Evolutionary conservation across 306 rosid genomes (phyloP).

Genomic region (Castanospermum australe): DNA sequence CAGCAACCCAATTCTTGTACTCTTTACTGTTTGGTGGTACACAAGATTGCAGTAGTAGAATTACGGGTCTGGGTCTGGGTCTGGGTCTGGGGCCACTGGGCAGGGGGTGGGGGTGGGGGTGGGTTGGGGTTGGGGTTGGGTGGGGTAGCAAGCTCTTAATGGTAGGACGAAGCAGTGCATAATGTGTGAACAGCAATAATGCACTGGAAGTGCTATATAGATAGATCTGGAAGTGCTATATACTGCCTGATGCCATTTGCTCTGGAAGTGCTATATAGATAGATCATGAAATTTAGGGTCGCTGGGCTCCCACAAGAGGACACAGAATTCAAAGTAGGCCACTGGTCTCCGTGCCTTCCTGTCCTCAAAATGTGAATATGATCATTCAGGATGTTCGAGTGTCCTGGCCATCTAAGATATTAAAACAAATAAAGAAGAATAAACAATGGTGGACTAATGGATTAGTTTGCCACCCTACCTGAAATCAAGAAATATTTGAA

Average conservation of each 20-base stretch:
- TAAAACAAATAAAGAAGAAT: background rate
- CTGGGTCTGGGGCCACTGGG: conserved; percentile 33
- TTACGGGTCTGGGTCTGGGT: conserved; percentile 35
- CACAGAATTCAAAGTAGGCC: background rate
- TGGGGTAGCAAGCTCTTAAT: conserved; percentile 38
- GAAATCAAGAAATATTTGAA: too few relatives aligned
- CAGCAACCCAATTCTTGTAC: conserved; percentile 23
- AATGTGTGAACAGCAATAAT: conserved; percentile 54
- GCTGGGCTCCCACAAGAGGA: background rate
- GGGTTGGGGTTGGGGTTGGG: background rate
- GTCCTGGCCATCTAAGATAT: background rate
- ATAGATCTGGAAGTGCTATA: conserved; percentile 18
- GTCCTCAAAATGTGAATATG: conserved; percentile 17
- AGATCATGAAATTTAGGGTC: conserved; percentile 17
- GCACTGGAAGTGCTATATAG: conserved; percentile 35
- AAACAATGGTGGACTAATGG: too few relatives aligned
- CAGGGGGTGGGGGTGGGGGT: background rate
- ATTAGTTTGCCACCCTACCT: too few relatives aligned
- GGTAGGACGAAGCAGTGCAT: conserved; percentile 36
- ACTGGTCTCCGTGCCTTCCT: conserved; percentile 21
- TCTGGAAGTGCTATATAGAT: conserved; percentile 19
- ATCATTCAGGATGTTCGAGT: background rate
- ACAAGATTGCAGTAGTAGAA: conserved; percentile 25
- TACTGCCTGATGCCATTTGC: conserved; percentile 16
- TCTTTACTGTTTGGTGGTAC: conserved; percentile 35